Evolutionary conservation across 768 basidiomycete species (phyloP), one percentile per base, ranked within the genome.

Genomic region (Leucocoprinus birnbaumii): DNA sequence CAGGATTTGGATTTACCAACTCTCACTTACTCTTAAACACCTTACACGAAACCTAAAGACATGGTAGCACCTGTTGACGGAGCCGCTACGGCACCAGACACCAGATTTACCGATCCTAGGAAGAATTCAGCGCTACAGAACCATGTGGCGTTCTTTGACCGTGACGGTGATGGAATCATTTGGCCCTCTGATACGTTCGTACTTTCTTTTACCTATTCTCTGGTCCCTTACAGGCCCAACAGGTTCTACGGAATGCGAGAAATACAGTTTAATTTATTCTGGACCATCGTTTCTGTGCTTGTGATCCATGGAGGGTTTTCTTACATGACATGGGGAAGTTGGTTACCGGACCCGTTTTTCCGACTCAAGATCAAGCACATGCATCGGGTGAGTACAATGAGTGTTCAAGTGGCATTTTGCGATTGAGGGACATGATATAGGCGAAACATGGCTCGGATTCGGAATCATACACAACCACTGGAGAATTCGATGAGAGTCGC

Each of bases 81-180:
- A 6, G 40, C 51, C n/a, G 48, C 62, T 5, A 48, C 68, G 11
- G 72, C 72, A 0, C 68, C 68, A 10, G 66, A 66, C 9, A 68
- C 62, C 5, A 68, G 69, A 11, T 71, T 64, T 42, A 61, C 68
- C 22, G 56, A 56, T 2, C 65, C 65, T 34, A 63, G 64, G 47
- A 53, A 59, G 31, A 73, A 74, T 63, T 69, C 73, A 2, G 71
- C 68, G 9, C 66, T 79, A 11, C 72, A 79, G 62, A 59, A 60
- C 14, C 77, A 78, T 57, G 72, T 74, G 60, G 72, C 72, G 34
- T 79, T 76, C 66, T 78, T 78, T 58, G 77, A 79, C 66, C 57
- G 55, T 27, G 76, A 79, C 62, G 57, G 60, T 22, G 77, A 78
- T 59, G 77, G 76, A 3, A 65, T 76, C 38, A 78, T 79, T 53